These are phyloP conservation scores for Guadua angustifolia DNA, from an alignment of 176 grass and related monocot species.

Conservation along the genomic window DNA sequence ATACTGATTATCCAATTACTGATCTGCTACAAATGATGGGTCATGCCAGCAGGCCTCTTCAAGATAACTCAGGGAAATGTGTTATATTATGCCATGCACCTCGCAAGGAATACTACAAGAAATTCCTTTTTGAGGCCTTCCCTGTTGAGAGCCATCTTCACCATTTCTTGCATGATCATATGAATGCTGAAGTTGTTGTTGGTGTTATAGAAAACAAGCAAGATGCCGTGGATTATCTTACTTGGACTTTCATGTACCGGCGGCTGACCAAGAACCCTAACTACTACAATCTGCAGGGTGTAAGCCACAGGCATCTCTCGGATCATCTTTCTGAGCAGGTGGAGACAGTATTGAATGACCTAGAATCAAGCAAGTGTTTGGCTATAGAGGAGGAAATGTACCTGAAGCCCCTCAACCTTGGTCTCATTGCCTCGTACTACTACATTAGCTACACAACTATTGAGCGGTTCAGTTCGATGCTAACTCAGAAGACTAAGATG, in stretches of 20 bases:
- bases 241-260: constrained; percentile 96
- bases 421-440: constrained; percentile 94
- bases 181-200: constrained; percentile 94
- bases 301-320: constrained; percentile 90
- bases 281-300: constrained; percentile 96
- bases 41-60: constrained; percentile 90
- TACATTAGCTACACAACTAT: constrained; percentile 92
- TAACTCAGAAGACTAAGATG: constrained; percentile 90
- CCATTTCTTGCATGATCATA: constrained; percentile 92
- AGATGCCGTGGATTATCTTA: constrained; percentile 98
- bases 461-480: constrained; percentile 83
- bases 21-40: constrained; percentile 99
- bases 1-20: constrained; percentile 95
- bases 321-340: constrained; percentile 90
- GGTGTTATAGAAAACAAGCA: constrained; percentile 87
- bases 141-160: constrained; percentile 95
- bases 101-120: constrained; percentile 96
- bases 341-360: constrained; percentile 69
- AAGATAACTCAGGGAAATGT: constrained; percentile 92
- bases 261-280: constrained; percentile 89
- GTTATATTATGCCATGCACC: constrained; percentile 96
- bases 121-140: constrained; percentile 91
- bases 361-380: constrained; percentile 87
- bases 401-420: constrained; percentile 92
- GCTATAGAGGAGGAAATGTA: constrained; percentile 96